A percentile compares a stretch with the other conserved stretches of the same genome.
phyloP scores from a whole-genome alignment of 805 yeast genomes.

The Candida golubevii region DNA sequence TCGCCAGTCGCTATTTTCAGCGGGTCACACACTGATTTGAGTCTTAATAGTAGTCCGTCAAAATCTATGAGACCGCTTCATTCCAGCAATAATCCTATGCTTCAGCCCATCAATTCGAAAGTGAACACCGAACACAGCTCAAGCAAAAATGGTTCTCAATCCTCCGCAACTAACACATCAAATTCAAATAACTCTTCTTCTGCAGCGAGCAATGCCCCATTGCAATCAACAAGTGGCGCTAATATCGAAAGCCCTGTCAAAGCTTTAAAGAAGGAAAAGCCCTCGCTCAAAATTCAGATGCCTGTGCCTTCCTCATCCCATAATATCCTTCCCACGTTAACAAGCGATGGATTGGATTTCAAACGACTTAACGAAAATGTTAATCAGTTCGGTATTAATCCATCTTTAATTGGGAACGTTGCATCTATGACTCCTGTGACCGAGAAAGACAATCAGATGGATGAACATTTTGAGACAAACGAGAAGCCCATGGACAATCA shows the following conservation, averaged over 20 bases:
- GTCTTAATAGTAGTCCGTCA: constrained; percentile 33
- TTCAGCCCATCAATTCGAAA: constrained; percentile 54
- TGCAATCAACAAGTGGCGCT: no score
- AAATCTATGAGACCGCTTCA: constrained; percentile 50
- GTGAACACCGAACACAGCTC: constrained; percentile 7
- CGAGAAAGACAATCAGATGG: constrained; percentile 42
- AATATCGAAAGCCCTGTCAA: background rate
- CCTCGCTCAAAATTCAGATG: constrained; percentile 66
- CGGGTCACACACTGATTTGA: constrained; percentile 11
- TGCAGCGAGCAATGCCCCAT: no score
- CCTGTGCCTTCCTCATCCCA: constrained; percentile 56
- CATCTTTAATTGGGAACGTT: constrained; percentile 43
- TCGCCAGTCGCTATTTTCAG: constrained; percentile 22
- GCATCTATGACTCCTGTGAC: constrained; percentile 81
- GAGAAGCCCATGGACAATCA: constrained; percentile 5
- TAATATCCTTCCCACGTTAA: constrained; percentile 34
- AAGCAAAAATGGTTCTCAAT: no score
- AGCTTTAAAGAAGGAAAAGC: constrained; percentile 39
- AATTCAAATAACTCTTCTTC: no score
- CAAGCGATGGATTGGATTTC: constrained; percentile 24
- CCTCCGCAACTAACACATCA: no score
- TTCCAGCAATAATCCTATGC: constrained; percentile 40
- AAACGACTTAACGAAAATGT: constrained; percentile 36
- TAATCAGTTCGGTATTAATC: constrained; percentile 66
- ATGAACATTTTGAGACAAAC: constrained; percentile 6